Percentiles rank a stretch among this genome's conserved stretches.
Evolutionary conservation across 106 monocot species (phyloP).

Genomic region (Dactylorhiza incarnata): DNA sequence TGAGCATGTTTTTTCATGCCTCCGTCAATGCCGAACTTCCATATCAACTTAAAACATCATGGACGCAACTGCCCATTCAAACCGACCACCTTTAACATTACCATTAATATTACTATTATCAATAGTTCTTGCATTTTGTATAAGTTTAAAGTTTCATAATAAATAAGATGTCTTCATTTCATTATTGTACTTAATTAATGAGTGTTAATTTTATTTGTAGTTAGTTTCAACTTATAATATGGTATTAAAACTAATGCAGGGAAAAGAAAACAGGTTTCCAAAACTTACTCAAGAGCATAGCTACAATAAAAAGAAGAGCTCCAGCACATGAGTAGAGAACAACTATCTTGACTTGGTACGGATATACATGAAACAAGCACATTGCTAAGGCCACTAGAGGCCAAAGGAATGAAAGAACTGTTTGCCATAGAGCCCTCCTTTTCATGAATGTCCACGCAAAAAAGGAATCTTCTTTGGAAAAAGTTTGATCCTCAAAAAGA

Average conservation of each 20-base stretch:
- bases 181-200: not conserved
- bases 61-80: not conserved
- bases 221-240: not conserved
- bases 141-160: not conserved
- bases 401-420: constrained; percentile 66
- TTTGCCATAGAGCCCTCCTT: constrained; percentile 2
- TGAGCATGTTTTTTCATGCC: not conserved
- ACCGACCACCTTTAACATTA: not conserved
- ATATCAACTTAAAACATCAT: not conserved
- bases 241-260: not conserved
- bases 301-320: constrained; percentile 66
- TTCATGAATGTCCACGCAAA: constrained; percentile 80
- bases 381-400: not conserved
- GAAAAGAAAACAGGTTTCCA: not conserved
- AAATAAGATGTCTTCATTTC: not conserved
- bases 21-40: not conserved
- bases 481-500: constrained; percentile 68
- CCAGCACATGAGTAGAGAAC: constrained; percentile 93
- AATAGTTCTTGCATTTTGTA: not conserved
- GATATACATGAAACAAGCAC: constrained; percentile 20
- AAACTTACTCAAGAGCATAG: constrained; percentile 64
- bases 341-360: constrained; percentile 93
- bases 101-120: not conserved
- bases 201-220: not conserved
- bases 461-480: constrained; percentile 87